A percentile compares a stretch with the other conserved stretches of the same genome.
phyloP scores from a whole-genome alignment of 192 early-diverging fungal species.

The Cetraspora pellucida region DNA sequence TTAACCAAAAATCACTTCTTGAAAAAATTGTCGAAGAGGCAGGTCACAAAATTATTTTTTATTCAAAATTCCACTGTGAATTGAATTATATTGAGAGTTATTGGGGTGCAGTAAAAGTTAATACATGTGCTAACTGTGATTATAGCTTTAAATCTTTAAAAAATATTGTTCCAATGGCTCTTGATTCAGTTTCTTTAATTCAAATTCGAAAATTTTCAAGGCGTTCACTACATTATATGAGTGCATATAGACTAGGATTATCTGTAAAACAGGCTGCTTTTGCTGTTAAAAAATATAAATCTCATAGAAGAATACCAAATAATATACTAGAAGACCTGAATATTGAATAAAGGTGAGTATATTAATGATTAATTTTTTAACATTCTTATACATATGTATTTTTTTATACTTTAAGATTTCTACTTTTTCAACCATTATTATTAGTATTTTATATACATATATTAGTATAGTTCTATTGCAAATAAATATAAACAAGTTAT shows the following conservation, averaged over 20 bases:
- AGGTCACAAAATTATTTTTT: slow-evolving; percentile 39
- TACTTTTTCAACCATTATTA: too few species aligned
- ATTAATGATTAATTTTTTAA: too few species aligned
- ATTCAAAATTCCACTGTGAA: slow-evolving; percentile 42
- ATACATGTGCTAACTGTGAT: slow-evolving; percentile 31
- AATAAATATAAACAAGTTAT: too few species aligned
- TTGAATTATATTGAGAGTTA: slow-evolving; percentile 41
- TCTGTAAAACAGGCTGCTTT: not conserved
- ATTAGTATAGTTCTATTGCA: too few species aligned
- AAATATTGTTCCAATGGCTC: slow-evolving; percentile 17
- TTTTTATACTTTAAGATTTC: too few species aligned
- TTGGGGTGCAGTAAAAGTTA: slow-evolving; percentile 36
- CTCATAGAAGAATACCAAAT: not conserved
- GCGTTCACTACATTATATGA: slow-evolving; percentile 33
- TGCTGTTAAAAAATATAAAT: slow-evolving; percentile 22
- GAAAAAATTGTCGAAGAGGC: slow-evolving; percentile 30
- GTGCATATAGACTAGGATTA: slow-evolving; percentile 29
- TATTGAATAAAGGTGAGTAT: too few species aligned
- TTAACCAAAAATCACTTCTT: not conserved
- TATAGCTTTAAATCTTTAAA: slow-evolving; percentile 33
- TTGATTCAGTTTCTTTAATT: slow-evolving; percentile 21
- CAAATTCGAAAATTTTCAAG: slow-evolving; percentile 28
- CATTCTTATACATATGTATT: too few species aligned
- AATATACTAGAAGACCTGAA: too few species aligned
- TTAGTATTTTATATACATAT: too few species aligned